Percentiles rank a stretch among this genome's conserved stretches.
Evolutionary conservation across 805 yeast genomes (phyloP).

Genomic region (Cyberlindnera amylophila): DNA sequence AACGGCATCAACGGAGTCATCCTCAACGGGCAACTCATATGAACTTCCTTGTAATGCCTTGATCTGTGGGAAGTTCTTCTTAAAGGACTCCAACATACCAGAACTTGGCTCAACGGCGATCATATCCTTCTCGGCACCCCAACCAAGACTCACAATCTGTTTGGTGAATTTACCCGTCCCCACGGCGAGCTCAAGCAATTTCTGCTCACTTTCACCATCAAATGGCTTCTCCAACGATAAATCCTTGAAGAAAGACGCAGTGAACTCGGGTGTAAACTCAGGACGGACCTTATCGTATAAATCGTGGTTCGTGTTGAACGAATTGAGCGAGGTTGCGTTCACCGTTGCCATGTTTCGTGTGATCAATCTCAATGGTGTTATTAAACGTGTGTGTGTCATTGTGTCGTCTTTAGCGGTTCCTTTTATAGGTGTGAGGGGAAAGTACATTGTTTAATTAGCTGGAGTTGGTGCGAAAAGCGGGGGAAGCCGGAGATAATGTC

Average conservation of each 20-base stretch:
- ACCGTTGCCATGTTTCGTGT: too few relatives aligned
- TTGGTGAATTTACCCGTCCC: conserved; percentile 65
- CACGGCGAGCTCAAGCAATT: conserved; percentile 49
- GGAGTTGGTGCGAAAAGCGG: too few relatives aligned
- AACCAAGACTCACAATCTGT: conserved; percentile 37
- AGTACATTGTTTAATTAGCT: too few relatives aligned
- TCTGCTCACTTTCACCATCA: conserved; percentile 20
- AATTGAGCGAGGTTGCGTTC: conserved; percentile 38
- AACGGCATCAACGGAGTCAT: conserved; percentile 43
- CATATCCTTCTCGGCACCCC: conserved; percentile 30
- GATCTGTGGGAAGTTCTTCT: conserved; percentile 42
- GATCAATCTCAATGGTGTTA: too few relatives aligned
- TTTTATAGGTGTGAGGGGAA: too few relatives aligned
- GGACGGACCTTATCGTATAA: conserved; percentile 53
- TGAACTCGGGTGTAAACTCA: conserved; percentile 40
- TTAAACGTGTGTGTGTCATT: too few relatives aligned
- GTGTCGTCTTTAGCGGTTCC: too few relatives aligned
- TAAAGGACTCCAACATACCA: conserved; percentile 53
- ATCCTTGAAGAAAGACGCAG: conserved; percentile 38
- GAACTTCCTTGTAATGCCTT: conserved; percentile 38
- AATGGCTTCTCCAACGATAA: conserved; percentile 28
- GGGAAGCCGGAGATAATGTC: too few relatives aligned
- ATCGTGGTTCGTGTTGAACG: conserved; percentile 50
- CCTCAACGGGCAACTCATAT: conserved; percentile 43
- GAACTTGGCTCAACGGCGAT: conserved; percentile 50